phyloP scores from a whole-genome alignment of 2,329 filamentous ascomycete species.

The Aplosporella prunicola region DNA sequence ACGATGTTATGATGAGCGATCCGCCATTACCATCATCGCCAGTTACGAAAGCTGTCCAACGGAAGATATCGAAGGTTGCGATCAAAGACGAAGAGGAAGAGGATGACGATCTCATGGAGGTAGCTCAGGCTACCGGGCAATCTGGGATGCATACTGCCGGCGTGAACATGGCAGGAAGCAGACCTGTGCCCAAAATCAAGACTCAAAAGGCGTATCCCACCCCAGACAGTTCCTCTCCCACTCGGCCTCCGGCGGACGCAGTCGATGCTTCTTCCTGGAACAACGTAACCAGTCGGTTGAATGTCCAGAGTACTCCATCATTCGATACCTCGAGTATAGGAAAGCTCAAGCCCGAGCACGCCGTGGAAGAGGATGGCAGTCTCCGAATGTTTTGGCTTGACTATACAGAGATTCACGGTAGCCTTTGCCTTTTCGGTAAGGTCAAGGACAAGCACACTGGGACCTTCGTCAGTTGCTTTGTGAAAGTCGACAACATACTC shows the following conservation, averaged over 20 bases:
- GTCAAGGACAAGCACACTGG: constrained; percentile 79
- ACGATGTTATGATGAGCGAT: constrained; percentile 78
- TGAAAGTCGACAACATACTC: constrained; percentile 90
- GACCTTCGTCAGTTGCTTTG: constrained; percentile 79
- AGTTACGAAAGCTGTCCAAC: constrained; percentile 64
- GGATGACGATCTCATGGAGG: constrained; percentile 76
- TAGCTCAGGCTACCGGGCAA: constrained; percentile 63
- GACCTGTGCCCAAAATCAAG: constrained; percentile 65
- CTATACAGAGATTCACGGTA: constrained; percentile 86
- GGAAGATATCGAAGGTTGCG: constrained; percentile 47
- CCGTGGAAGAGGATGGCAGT: constrained; percentile 87
- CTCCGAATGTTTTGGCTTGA: constrained; percentile 95
- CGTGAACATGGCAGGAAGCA: constrained; percentile 76
- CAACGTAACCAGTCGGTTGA: constrained; percentile 73
- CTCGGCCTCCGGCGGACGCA: constrained; percentile 47
- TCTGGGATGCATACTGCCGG: constrained; percentile 54
- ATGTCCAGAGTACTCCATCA: constrained; percentile 67
- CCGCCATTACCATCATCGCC: constrained; percentile 73
- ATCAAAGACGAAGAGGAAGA: constrained; percentile 58
- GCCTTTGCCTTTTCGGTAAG: constrained; percentile 89
- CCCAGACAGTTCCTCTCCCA: constrained; percentile 68
- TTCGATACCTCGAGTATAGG: constrained; percentile 56
- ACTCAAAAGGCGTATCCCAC: constrained; percentile 56
- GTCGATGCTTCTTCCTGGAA: constrained; percentile 85
- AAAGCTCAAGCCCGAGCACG: constrained; percentile 74